phyloP scores from a whole-genome alignment of 305 asterid species.

The Fraxinus sp. region DNA sequence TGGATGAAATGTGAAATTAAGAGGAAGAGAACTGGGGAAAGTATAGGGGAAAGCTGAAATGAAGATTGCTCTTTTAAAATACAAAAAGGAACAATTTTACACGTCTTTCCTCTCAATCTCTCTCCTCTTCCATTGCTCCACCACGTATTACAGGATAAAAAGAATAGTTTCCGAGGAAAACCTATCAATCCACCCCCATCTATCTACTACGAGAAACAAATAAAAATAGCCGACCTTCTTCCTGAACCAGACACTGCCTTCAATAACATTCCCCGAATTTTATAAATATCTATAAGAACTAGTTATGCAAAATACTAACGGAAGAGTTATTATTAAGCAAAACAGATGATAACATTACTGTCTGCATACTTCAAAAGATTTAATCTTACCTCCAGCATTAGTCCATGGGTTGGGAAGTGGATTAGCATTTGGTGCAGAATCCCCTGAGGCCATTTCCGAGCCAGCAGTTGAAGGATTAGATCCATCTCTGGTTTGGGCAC shows the following conservation, averaged over 20 bases:
- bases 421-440: slow-evolving; percentile 56
- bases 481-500: slow-evolving; percentile 44
- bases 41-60: background rate
- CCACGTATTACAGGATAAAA: background rate
- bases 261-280: background rate
- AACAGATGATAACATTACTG: slow-evolving; percentile 1
- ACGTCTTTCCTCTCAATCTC: background rate
- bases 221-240: background rate
- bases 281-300: slow-evolving; percentile 1
- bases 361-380: slow-evolving; percentile 9
- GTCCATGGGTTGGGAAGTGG: slow-evolving; percentile 85
- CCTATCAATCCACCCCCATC: background rate
- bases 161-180: background rate
- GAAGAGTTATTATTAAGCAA: background rate
- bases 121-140: background rate
- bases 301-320: background rate
- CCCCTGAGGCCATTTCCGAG: slow-evolving; percentile 39
- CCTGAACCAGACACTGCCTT: background rate
- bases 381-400: slow-evolving; percentile 42
- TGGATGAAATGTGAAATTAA: background rate
- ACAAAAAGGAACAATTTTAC: background rate
- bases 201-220: background rate
- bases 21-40: background rate
- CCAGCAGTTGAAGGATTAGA: slow-evolving; percentile 45
- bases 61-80: background rate